phyloP scores from a whole-genome alignment of 2,329 filamentous ascomycete species.

The Plenodomus tracheiphilus region DNA sequence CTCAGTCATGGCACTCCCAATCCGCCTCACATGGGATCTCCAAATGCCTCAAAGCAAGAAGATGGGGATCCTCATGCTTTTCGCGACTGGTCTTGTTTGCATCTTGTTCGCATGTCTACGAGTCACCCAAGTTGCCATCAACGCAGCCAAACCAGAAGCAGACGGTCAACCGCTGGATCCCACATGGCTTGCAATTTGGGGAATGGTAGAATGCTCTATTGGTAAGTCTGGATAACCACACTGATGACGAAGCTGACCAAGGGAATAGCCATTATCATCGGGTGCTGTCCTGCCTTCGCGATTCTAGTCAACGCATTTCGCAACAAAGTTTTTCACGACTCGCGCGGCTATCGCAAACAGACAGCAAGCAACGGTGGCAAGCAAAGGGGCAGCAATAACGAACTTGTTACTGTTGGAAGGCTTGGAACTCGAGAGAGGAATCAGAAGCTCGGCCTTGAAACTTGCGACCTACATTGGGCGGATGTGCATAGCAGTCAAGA shows the following conservation, averaged over 20 bases:
- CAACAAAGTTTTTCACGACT: slow-evolving; percentile 3
- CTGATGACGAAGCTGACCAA: background rate
- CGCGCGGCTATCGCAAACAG: slow-evolving; percentile 5
- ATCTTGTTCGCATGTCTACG: slow-evolving; percentile 17
- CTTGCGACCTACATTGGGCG: slow-evolving; percentile 3
- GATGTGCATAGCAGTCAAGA: slow-evolving; percentile 11
- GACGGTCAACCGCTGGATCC: slow-evolving; percentile 18
- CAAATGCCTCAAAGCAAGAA: slow-evolving; percentile 37
- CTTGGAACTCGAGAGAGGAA: background rate
- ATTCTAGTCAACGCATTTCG: slow-evolving; percentile 9
- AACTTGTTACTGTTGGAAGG: background rate
- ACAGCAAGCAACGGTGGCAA: background rate
- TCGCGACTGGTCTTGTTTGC: slow-evolving; percentile 16
- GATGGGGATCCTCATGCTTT: slow-evolving; percentile 28
- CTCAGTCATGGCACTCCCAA: slow-evolving; percentile 38
- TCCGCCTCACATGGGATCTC: slow-evolving; percentile 39
- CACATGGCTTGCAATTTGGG: slow-evolving; percentile 41
- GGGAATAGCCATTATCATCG: slow-evolving; percentile 16
- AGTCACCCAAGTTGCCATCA: slow-evolving; percentile 35
- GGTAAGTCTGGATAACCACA: slow-evolving; percentile 6
- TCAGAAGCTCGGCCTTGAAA: background rate
- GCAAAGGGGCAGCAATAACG: background rate
- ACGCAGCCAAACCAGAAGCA: slow-evolving; percentile 24
- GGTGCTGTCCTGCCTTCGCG: slow-evolving; percentile 19
- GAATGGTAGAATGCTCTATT: slow-evolving; percentile 38